phyloP scores from a whole-genome alignment of 2,329 filamentous ascomycete species.

The Annulohypoxylon truncatum region DNA sequence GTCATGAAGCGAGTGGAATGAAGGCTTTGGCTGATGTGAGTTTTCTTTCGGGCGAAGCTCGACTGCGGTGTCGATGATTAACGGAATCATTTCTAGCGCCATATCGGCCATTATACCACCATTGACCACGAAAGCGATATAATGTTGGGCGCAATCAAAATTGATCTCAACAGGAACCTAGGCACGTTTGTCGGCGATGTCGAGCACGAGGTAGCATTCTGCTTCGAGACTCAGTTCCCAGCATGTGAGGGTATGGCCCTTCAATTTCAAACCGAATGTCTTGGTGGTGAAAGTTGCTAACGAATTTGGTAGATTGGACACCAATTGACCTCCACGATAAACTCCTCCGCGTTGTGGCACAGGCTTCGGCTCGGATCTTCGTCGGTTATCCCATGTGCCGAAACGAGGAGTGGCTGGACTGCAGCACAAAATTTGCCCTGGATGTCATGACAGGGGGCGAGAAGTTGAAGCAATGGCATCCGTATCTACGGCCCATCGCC shows the following conservation, averaged over 20 bases:
- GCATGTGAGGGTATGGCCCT: slow-evolving; percentile 40
- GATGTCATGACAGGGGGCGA: slow-evolving; percentile 47
- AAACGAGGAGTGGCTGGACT: slow-evolving; percentile 46
- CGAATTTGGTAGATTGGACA: slow-evolving; percentile 42
- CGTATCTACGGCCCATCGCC: slow-evolving; percentile 44
- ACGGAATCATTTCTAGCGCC: slow-evolving; percentile 34
- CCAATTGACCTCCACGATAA: slow-evolving; percentile 46
- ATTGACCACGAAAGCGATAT: slow-evolving; percentile 49
- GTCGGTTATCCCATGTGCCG: slow-evolving; percentile 48
- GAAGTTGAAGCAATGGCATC: slow-evolving; percentile 48
- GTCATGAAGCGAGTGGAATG: slow-evolving; percentile 48
- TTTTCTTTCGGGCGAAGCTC: background rate
- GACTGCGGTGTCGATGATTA: background rate
- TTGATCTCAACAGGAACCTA: slow-evolving; percentile 46
- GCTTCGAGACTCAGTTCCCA: slow-evolving; percentile 46
- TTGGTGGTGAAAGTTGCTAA: slow-evolving; percentile 9
- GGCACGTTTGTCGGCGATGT: slow-evolving; percentile 47
- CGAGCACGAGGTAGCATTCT: slow-evolving; percentile 43
- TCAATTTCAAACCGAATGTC: too few species aligned
- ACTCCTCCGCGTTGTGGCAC: slow-evolving; percentile 45
- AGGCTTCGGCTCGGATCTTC: slow-evolving; percentile 48
- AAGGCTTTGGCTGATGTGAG: slow-evolving; percentile 47
- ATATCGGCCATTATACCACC: slow-evolving; percentile 47
- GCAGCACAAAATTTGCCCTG: slow-evolving; percentile 45
- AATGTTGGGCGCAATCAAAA: slow-evolving; percentile 47